phyloP scores from a whole-genome alignment of 2,329 filamentous ascomycete species.

The Penicillium psychrosexuale region DNA sequence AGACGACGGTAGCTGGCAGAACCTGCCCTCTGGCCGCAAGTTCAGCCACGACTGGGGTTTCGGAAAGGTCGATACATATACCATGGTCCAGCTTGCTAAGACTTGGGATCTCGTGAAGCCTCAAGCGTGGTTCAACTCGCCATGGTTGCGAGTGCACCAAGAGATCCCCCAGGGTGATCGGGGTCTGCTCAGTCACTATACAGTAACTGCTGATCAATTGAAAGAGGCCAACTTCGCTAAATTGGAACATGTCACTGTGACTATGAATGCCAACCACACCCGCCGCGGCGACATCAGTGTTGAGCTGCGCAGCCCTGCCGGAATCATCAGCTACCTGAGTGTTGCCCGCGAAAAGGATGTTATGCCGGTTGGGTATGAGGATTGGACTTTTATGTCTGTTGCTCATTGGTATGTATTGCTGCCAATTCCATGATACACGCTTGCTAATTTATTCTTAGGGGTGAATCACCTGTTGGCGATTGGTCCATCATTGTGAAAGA shows the following conservation, averaged over 20 bases:
- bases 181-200: constrained; percentile 75
- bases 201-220: constrained; percentile 78
- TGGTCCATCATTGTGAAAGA: constrained; percentile 94
- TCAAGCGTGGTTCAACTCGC: constrained; percentile 90
- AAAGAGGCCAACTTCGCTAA: constrained; percentile 77
- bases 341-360: constrained; percentile 69
- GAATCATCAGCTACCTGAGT: constrained; percentile 79
- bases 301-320: constrained; percentile 79
- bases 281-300: constrained; percentile 89
- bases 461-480: constrained; percentile 78
- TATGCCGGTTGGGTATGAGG: constrained; percentile 67
- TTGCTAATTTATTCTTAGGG: constrained; percentile 57
- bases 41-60: constrained; percentile 96
- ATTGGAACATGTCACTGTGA: constrained; percentile 92
- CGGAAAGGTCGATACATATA: constrained; percentile 87
- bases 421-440: not conserved
- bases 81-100: constrained; percentile 80
- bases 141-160: constrained; percentile 88
- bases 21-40: constrained; percentile 73
- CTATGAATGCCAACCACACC: constrained; percentile 90
- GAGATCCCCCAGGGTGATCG: constrained; percentile 78
- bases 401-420: constrained; percentile 72
- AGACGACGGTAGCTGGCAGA: constrained; percentile 74
- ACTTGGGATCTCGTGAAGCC: constrained; percentile 86
- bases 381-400: constrained; percentile 99